phyloP scores from a whole-genome alignment of 2,329 filamentous ascomycete species.

The Alternaria sp. region DNA sequence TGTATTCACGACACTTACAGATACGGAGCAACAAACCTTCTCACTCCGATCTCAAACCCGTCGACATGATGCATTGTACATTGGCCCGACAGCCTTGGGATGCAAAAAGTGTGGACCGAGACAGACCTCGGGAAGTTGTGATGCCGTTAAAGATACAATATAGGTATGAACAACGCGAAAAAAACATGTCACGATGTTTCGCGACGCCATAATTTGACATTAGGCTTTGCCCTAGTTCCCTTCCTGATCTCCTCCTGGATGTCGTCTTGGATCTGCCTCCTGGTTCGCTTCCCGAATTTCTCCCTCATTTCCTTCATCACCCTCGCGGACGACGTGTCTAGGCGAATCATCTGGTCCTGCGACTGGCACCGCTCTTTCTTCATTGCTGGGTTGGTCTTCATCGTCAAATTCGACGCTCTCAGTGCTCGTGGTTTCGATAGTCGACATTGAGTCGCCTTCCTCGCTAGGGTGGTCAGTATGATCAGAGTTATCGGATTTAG shows the following conservation, averaged over 20 bases:
- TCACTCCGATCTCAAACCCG: too few species aligned
- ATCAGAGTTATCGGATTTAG: background rate
- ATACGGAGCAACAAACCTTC: too few species aligned
- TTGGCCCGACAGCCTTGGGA: too few species aligned
- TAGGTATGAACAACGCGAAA: too few species aligned
- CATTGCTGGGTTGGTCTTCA: background rate
- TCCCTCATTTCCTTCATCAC: background rate
- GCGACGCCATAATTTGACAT: too few species aligned
- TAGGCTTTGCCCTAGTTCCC: too few species aligned
- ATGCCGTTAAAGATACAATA: too few species aligned
- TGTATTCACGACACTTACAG: too few species aligned
- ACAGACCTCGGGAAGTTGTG: too few species aligned
- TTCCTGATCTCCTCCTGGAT: background rate
- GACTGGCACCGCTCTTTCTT: background rate
- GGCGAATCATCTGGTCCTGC: background rate
- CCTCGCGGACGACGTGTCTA: background rate
- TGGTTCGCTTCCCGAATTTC: background rate
- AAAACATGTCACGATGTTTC: too few species aligned
- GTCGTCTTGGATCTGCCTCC: accelerated
- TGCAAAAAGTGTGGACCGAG: too few species aligned
- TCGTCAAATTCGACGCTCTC: background rate
- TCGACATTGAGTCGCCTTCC: background rate
- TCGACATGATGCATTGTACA: too few species aligned
- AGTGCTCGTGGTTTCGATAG: background rate
- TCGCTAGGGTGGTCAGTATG: background rate